Conservation (phyloP, 192 early-diverging fungal genomes). For the Linderina pennispora region DNA sequence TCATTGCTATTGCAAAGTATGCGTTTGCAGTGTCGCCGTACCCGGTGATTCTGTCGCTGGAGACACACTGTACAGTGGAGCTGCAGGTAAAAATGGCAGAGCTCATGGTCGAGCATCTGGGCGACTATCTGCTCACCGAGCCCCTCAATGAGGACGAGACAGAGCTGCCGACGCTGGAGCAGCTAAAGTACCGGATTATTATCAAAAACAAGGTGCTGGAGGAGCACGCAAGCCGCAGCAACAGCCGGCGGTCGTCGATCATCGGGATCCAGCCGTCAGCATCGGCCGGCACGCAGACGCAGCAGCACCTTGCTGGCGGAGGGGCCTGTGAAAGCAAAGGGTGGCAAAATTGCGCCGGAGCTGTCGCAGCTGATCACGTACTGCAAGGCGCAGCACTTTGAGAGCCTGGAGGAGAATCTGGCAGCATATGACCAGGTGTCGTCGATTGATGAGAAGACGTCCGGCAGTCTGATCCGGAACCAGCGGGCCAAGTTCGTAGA, state of each 20-base stretch:
- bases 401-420: constrained; percentile 47
- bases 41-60: constrained; percentile 79
- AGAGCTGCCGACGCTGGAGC: constrained; percentile 65
- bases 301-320: constrained; percentile 3
- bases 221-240: neutral
- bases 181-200: constrained; percentile 63
- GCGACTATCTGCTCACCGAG: constrained; percentile 57
- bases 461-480: constrained; percentile 49
- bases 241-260: constrained; percentile 11
- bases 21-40: constrained; percentile 79
- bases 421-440: constrained; percentile 57
- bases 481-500: constrained; percentile 48
- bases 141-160: constrained; percentile 20
- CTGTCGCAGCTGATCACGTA: constrained; percentile 56
- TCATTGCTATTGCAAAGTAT: constrained; percentile 77
- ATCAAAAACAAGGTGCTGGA: constrained; percentile 62
- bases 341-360: constrained; percentile 51
- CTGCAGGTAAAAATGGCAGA: constrained; percentile 74
- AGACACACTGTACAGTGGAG: constrained; percentile 68
- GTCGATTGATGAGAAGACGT: constrained; percentile 68
- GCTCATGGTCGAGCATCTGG: constrained; percentile 62
- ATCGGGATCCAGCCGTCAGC: constrained; percentile 1
- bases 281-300: neutral
- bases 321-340: neutral
- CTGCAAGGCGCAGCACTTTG: constrained; percentile 57